Evolutionary conservation across 1,284 basidiomycete species (phyloP).

Genomic region (Fomitopsis palustris): DNA sequence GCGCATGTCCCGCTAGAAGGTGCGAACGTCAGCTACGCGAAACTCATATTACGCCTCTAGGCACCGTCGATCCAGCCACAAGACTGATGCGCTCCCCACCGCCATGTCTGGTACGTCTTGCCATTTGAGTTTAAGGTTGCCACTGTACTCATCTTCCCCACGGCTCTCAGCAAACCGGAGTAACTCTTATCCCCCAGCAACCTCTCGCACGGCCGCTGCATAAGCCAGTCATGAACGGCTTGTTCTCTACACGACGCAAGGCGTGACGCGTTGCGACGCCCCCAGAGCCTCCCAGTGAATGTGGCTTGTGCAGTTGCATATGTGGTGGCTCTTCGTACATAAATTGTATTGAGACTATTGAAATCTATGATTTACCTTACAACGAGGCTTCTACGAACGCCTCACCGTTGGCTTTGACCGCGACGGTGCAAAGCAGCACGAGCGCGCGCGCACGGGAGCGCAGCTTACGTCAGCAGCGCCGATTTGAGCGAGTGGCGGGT

Average conservation of each 20-base stretch:
- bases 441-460: not conserved
- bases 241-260: too few relatives aligned
- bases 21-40: not conserved
- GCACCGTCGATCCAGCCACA: too few relatives aligned
- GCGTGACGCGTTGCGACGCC: too few relatives aligned
- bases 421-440: not conserved
- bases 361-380: not conserved
- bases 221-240: too few relatives aligned
- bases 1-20: not conserved
- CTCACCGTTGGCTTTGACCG: not conserved
- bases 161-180: not conserved
- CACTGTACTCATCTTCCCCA: not conserved
- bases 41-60: not conserved
- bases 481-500: not conserved
- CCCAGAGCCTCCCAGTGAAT: too few relatives aligned
- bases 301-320: too few relatives aligned
- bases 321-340: too few relatives aligned
- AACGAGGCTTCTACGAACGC: not conserved
- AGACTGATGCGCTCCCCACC: too few relatives aligned
- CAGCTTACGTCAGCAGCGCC: not conserved
- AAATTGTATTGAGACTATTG: too few relatives aligned
- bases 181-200: too few relatives aligned
- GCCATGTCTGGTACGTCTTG: not conserved
- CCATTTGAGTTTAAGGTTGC: not conserved
- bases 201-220: too few relatives aligned